Percentiles rank a stretch among this genome's conserved stretches.
Conservation (phyloP, 257 asterid genomes). For the Cinchona pubescens region DNA sequence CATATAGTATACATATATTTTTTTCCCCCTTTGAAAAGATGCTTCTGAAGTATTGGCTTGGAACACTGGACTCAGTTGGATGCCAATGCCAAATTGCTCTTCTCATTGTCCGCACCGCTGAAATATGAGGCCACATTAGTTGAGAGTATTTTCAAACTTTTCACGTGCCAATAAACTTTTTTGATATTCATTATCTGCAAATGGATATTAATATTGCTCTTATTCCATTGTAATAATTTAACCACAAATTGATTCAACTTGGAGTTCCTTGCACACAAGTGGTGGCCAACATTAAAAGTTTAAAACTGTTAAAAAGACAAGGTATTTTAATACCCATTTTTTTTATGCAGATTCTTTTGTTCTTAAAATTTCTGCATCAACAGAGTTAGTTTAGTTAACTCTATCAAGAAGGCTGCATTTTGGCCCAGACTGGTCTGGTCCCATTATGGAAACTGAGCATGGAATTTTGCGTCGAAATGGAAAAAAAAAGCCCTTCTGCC, state of each 20-base stretch:
- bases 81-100: background rate
- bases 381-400: background rate
- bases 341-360: background rate
- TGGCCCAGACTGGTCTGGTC: background rate
- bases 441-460: background rate
- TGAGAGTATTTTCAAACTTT: background rate
- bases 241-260: background rate
- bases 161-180: background rate
- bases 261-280: background rate
- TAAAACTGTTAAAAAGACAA: background rate
- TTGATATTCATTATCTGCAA: background rate
- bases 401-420: background rate
- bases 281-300: no score
- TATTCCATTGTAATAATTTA: background rate
- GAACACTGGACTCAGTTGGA: background rate
- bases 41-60: background rate
- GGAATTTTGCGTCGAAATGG: background rate
- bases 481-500: background rate
- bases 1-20: no score
- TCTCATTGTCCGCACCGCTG: background rate
- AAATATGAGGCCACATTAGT: background rate
- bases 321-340: background rate
- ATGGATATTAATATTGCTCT: background rate
- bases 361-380: background rate
- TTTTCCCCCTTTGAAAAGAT: background rate